Conservation (phyloP, 768 basidiomycete species). For the Chiua virens region DNA sequence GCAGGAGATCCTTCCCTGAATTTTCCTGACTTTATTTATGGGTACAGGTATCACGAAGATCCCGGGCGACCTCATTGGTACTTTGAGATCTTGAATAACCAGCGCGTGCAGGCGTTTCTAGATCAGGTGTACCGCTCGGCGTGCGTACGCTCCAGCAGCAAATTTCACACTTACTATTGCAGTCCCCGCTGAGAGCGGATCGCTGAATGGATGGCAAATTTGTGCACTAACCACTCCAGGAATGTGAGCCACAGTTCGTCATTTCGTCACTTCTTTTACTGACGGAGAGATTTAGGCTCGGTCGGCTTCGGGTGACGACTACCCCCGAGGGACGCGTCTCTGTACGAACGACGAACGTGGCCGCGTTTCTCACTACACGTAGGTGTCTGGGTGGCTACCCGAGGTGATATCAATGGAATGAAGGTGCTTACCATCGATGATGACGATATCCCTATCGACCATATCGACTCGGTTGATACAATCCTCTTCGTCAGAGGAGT, state of each 20-base stretch:
- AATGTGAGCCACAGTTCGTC: conserved; percentile 42
- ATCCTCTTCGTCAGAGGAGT: conserved; percentile 12
- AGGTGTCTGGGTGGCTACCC: not conserved
- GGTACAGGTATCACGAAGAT: conserved; percentile 63
- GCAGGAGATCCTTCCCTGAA: not conserved
- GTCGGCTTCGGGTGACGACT: conserved; percentile 20
- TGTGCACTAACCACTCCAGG: conserved; percentile 62
- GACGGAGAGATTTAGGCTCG: conserved; percentile 8
- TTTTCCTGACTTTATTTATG: not conserved
- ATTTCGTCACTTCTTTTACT: not conserved
- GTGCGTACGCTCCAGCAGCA: not conserved
- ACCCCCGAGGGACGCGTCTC: conserved; percentile 3
- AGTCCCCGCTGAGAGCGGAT: conserved; percentile 65
- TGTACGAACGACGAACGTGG: conserved; percentile 26
- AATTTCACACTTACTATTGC: conserved; percentile 73
- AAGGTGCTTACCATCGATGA: conserved; percentile 14
- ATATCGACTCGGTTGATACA: not conserved
- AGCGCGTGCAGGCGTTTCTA: conserved; percentile 57
- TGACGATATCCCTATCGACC: not conserved
- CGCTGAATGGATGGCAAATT: conserved; percentile 71
- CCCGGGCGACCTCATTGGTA: conserved; percentile 71
- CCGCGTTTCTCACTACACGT: conserved; percentile 23
- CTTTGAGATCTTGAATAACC: conserved; percentile 52
- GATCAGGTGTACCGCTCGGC: conserved; percentile 30
- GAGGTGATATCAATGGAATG: not conserved